Conservation (phyloP, 2,329 filamentous ascomycete species). For the Aspergillus niger region DNA sequence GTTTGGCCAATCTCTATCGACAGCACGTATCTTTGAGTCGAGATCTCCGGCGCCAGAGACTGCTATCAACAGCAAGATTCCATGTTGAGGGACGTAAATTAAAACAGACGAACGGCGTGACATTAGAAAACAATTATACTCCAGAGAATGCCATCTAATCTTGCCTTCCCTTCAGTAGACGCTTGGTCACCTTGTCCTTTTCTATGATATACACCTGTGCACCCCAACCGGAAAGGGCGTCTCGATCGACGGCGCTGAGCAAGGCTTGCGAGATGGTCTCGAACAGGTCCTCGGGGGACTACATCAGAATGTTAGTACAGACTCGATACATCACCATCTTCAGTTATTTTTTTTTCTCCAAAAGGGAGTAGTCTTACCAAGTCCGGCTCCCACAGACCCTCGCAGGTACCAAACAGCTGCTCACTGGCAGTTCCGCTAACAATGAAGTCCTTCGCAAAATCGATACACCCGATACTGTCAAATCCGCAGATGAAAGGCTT, state of each 20-base stretch:
- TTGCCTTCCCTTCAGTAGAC: conserved; percentile 96
- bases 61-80: conserved; percentile 22
- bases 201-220: conserved; percentile 99
- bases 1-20: conserved; percentile 9
- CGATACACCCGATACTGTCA: conserved; percentile 98
- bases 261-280: conserved; percentile 97
- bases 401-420: conserved; percentile 98
- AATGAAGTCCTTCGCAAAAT: conserved; percentile 99
- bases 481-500: conserved; percentile 99
- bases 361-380: conserved; percentile 63
- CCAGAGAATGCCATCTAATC: conserved; percentile 59
- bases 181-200: conserved; percentile 99
- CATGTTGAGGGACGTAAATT: conserved; percentile 16
- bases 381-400: conserved; percentile 96
- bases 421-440: conserved; percentile 94
- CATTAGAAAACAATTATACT: conserved; percentile 24
- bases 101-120: conserved; percentile 15
- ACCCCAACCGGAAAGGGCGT: conserved; percentile 96
- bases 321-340: not conserved
- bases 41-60: conserved; percentile 31
- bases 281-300: conserved; percentile 85
- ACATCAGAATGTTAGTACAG: conserved; percentile 4
- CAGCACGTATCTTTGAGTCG: conserved; percentile 24
- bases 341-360: not conserved
- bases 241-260: conserved; percentile 92